These are phyloP conservation scores for Prunus fruticosa DNA, from an alignment of 306 rosid species.

Conservation along the genomic window DNA sequence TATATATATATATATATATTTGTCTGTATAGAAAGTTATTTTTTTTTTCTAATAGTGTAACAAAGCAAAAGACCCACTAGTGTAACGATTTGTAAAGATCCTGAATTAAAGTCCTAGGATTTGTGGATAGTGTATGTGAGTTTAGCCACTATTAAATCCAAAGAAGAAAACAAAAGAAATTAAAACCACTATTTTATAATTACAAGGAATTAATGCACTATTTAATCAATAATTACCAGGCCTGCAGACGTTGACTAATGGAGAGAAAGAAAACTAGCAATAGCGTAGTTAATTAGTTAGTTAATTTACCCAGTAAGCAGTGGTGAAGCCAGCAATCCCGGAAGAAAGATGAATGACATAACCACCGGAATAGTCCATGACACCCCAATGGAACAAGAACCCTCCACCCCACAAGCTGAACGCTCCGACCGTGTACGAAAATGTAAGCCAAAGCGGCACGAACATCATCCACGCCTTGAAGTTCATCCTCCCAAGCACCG, in stretches of 20 bases:
- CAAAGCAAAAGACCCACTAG: too few species aligned
- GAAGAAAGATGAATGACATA: constrained; percentile 68
- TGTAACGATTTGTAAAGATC: too few species aligned
- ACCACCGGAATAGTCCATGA: constrained; percentile 67
- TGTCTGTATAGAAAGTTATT: too few species aligned
- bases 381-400: constrained; percentile 43
- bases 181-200: neutral
- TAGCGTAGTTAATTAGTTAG: too few species aligned
- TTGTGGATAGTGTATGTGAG: too few species aligned
- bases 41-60: too few species aligned
- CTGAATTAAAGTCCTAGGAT: rapidly evolving
- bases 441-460: constrained; percentile 24
- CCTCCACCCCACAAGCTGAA: constrained; percentile 28
- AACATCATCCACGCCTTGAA: constrained; percentile 31
- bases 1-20: too few species aligned
- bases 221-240: too few species aligned
- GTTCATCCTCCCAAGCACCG: constrained; percentile 23
- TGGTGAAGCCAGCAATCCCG: constrained; percentile 52
- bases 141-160: too few species aligned
- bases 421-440: constrained; percentile 13
- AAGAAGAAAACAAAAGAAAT: too few species aligned
- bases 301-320: constrained; percentile 54
- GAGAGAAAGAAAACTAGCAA: neutral
- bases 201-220: too few species aligned
- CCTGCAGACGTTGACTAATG: neutral